Evolutionary conservation across 1,284 basidiomycete genomes (phyloP), one percentile per base, ranked within the genome.

Genomic region (Cystobasidium slooffiae): DNA sequence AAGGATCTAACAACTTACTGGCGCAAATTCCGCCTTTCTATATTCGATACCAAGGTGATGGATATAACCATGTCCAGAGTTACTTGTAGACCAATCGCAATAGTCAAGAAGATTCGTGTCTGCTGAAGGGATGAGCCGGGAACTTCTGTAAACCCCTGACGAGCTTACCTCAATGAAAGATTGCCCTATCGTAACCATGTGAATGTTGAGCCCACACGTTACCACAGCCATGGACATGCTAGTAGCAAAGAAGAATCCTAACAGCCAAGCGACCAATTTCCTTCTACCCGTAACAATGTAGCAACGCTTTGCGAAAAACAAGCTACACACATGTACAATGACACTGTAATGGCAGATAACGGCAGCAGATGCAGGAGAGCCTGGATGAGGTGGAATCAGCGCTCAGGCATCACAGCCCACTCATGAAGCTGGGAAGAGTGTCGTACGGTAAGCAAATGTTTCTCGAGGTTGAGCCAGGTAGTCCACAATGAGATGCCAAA

Each of bases 241-340:
- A n/a, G 20, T 12, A 18, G 51, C 65, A 12, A 53, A 9, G 31
- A 31, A 6, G 6, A 22, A 3, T 7, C n/a, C 24, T 1, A 68
- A 49, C 0, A 46, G 10, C 39, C 47, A 44, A 22, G 31, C 65
- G 10, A 68, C 51, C 4, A 53, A 3, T 7, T n/a, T 53, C 4
- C 37, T 53, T n/a, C 52, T 31, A 1, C 65, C 65, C 0, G 65
- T 56, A n/a, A 47, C 18, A n/a, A 56, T 56, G 51, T 68, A 56
- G 31, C 52, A 68, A 16, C 65, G 47, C 52, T 41, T 46, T 18
- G 65, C 65, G 41, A 68, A 68, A 37, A 68, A 68, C 22, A 56
- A 18, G n/a, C 37, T 20, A 43, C 53, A 55, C 37, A 56, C 41
- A 51, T 58, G 53, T 6, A 44, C n/a, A 10, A 68, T 56, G 10